phyloP scores from a whole-genome alignment of 371 early-diverging fungal species.

The Mucor plumbeus region DNA sequence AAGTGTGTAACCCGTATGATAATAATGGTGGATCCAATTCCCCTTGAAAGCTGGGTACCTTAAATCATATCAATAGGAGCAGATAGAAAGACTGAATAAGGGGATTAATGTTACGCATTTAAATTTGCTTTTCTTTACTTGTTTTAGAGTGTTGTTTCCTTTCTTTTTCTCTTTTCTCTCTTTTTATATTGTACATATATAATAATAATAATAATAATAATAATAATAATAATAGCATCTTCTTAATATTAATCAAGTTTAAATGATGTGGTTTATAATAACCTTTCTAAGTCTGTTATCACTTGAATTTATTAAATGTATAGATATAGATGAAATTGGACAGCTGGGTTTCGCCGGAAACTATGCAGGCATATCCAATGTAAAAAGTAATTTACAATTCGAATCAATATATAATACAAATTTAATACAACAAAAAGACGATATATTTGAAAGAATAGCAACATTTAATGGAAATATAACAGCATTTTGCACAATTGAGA shows the following conservation, averaged over 20 bases:
- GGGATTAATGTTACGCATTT: constrained; percentile 17
- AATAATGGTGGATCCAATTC: neutral
- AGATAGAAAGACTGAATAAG: neutral
- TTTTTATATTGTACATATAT: neutral
- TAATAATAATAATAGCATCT: neutral
- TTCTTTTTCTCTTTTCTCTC: neutral
- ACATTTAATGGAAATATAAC: constrained; percentile 22
- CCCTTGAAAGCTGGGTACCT: too few species aligned
- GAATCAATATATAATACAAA: constrained; percentile 15
- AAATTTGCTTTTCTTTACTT: constrained; percentile 7
- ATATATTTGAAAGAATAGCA: neutral
- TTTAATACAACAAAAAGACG: neutral
- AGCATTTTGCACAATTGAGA: constrained; percentile 15
- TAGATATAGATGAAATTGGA: constrained; percentile 24
- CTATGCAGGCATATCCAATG: constrained; percentile 46
- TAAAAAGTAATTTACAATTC: constrained; percentile 26
- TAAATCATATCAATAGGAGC: neutral
- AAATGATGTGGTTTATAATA: constrained; percentile 10
- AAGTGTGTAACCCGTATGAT: too few species aligned
- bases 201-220: neutral
- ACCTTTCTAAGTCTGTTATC: neutral
- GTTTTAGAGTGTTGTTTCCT: constrained; percentile 2
- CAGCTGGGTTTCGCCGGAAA: constrained; percentile 45
- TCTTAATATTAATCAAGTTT: neutral
- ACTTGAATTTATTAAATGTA: neutral